Evolutionary conservation across 1,139 yeast species (phyloP), one percentile per base, ranked within the genome.

Genomic region (Scheffersomyces stambukii): DNA sequence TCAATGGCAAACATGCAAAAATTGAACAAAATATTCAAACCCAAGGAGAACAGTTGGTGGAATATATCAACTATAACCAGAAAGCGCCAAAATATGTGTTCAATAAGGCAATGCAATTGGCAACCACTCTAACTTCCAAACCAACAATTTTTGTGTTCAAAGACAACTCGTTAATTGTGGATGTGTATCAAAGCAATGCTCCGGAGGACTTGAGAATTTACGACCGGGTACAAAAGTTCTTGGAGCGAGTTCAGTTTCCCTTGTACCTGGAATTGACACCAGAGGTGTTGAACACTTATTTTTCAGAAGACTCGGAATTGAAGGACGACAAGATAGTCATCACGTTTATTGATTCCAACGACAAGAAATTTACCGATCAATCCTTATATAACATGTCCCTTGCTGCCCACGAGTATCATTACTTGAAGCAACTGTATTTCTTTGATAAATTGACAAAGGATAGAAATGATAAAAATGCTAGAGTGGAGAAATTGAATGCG

Each of bases 81-180:
- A 36, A 46, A 6, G 42, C 46, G 4, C 45, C 56, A 2, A 41
- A 44, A 13, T 50, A 54, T 21, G 45, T 42, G 25, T 66, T 61
- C 36, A 61, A 73, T 43, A 62, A 64, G 32, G 67, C 67, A 13
- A 49, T 70, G 57, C 65, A 62, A 35, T 51, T 65, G 14, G 63
- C 81, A 13, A 70, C 75, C 13, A 63, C 81, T 1, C 49, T 76
- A 22, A 66, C 86, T 0, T 60, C 79, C 6, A 61, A 62, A 28
- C 93, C 91, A 2, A 75, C 83, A 10, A 43, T 81, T 13, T 53
- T 76, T 21, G 59, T 79, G 13, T 70, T 79, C 46, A 77, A 74
- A 42, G 81, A 80, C 31, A 69, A 73, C 32, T 59, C 76, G 5
- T 48, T 75, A 32, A 50, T 70, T 26, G 69, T 82, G 0, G 57